A percentile compares a stretch with the other conserved stretches of the same genome.
phyloP scores from a whole-genome alignment of 2,329 filamentous ascomycete genomes.

The Stromatinia cepivora region DNA sequence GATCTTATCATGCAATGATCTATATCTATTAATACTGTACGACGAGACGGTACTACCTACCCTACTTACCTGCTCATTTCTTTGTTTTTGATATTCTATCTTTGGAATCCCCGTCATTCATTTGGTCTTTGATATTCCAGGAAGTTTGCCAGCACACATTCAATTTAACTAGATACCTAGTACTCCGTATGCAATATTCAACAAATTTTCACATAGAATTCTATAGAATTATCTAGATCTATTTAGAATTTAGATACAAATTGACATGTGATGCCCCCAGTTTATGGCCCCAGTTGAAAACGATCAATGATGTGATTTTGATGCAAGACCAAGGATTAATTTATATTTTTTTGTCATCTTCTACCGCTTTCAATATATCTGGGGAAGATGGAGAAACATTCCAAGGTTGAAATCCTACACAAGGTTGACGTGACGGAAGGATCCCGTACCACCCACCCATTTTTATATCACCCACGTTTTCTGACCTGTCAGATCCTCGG shows the following conservation, averaged over 20 bases:
- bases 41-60: background rate
- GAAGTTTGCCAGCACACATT: background rate
- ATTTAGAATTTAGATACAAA: background rate
- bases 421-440: background rate
- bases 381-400: background rate
- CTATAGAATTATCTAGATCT: background rate
- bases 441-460: background rate
- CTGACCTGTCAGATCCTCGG: background rate
- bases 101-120: too few species aligned
- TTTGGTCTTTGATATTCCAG: background rate
- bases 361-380: background rate
- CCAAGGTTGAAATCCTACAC: background rate
- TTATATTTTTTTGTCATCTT: background rate
- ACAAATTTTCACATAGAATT: constrained; percentile 6
- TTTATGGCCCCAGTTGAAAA: background rate
- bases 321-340: constrained; percentile 3
- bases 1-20: background rate
- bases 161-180: too few species aligned
- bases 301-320: background rate
- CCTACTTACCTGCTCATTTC: background rate
- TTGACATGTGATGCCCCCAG: constrained; percentile 6
- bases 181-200: background rate
- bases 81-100: background rate
- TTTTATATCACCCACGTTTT: background rate
- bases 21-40: background rate